A percentile compares a stretch with the other conserved stretches of the same genome.
Conservation (phyloP, 495 filamentous ascomycete species). For the Amniculicola lignicola region DNA sequence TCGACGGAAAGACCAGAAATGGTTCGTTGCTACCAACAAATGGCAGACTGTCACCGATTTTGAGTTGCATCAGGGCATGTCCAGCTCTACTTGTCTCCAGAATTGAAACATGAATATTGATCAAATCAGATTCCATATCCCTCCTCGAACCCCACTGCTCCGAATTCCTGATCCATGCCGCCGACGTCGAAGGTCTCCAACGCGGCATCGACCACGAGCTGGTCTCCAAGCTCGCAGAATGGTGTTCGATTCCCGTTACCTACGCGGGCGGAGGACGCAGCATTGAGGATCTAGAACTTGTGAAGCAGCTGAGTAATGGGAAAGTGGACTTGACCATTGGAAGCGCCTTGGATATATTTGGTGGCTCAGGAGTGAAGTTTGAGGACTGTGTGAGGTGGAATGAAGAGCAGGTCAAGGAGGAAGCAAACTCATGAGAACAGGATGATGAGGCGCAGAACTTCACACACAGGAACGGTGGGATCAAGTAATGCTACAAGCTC, state of each 20-base stretch:
- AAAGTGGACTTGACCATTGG: slow-evolving; percentile 94
- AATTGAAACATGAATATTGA: slow-evolving; percentile 1
- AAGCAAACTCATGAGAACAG: not conserved
- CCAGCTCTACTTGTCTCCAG: slow-evolving; percentile 23
- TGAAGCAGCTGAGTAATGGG: slow-evolving; percentile 71
- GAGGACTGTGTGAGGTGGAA: slow-evolving; percentile 91
- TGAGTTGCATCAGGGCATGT: slow-evolving; percentile 75
- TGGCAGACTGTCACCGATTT: slow-evolving; percentile 97
- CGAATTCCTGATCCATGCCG: slow-evolving; percentile 97
- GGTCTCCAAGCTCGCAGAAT: slow-evolving; percentile 70
- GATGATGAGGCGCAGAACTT: too few relatives aligned
- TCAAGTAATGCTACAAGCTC: too few relatives aligned
- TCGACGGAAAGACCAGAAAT: slow-evolving; percentile 64
- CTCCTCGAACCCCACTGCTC: slow-evolving; percentile 83
- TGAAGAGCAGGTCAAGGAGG: slow-evolving; percentile 23
- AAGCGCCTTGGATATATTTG: slow-evolving; percentile 93
- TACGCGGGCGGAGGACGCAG: slow-evolving; percentile 91
- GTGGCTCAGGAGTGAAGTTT: slow-evolving; percentile 78
- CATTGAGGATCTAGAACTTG: slow-evolving; percentile 72
- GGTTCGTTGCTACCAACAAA: slow-evolving; percentile 96
- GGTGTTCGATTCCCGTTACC: slow-evolving; percentile 88
- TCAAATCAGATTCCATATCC: slow-evolving; percentile 65
- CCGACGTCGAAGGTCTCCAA: slow-evolving; percentile 94
- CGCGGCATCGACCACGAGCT: slow-evolving; percentile 83
- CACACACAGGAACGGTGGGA: too few relatives aligned